Evolutionary conservation across 2,329 filamentous ascomycete genomes (phyloP).

Genomic region (Penicillium hesseltinei): DNA sequence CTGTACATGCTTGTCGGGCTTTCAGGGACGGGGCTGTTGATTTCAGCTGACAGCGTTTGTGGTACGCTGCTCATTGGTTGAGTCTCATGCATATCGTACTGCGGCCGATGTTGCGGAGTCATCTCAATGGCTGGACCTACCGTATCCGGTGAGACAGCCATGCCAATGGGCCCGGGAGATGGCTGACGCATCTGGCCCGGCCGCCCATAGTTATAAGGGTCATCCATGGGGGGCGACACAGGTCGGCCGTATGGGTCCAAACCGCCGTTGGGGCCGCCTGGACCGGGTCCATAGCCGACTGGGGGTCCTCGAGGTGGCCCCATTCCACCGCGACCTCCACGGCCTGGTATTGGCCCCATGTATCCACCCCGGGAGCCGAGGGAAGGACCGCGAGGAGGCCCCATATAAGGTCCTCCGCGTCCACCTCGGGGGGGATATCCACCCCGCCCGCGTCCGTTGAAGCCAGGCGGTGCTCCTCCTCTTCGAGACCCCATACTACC

Average conservation of each 20-base stretch:
- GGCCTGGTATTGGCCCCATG: constrained; percentile 35
- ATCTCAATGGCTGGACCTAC: constrained; percentile 74
- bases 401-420: constrained; percentile 41
- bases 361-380: constrained; percentile 46
- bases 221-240: constrained; percentile 26
- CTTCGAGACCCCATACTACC: constrained; percentile 45
- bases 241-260: constrained; percentile 39
- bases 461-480: constrained; percentile 43
- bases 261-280: constrained; percentile 39
- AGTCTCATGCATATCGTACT: constrained; percentile 32
- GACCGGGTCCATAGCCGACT: constrained; percentile 45
- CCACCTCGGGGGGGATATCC: constrained; percentile 51
- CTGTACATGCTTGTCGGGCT: constrained; percentile 73
- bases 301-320: constrained; percentile 41
- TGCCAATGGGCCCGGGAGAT: constrained; percentile 35
- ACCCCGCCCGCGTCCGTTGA: constrained; percentile 57
- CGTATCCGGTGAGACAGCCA: constrained; percentile 37
- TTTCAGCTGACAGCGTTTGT: constrained; percentile 30
- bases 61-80: constrained; percentile 26
- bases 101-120: constrained; percentile 64
- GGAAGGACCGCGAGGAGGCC: constrained; percentile 32
- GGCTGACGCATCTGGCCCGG: constrained; percentile 25
- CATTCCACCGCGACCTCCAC: constrained; percentile 40
- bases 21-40: constrained; percentile 38
- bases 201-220: constrained; percentile 25